A percentile compares a stretch with the other conserved stretches of the same genome.
These are phyloP conservation scores for Rheum nobile DNA, from an alignment of 148 eudicot genomes.

Conservation along the genomic window DNA sequence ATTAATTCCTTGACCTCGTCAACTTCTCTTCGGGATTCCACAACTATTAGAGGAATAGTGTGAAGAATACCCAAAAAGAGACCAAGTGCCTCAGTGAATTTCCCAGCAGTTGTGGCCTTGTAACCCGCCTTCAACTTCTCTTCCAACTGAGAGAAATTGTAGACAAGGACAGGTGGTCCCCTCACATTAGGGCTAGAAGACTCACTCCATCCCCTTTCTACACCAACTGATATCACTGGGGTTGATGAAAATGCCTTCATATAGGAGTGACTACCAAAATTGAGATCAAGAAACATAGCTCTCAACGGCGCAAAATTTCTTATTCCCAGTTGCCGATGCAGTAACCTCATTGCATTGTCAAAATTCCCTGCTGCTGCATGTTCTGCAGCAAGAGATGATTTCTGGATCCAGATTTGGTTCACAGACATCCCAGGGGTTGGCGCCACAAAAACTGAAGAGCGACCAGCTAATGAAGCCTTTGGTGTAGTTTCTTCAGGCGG, in stretches of 20 bases:
- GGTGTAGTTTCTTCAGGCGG: constrained; percentile 86
- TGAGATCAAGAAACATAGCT: constrained; percentile 65
- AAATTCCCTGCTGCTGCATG: constrained; percentile 94
- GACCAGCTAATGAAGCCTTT: constrained; percentile 37
- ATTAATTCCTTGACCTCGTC: constrained; percentile 90
- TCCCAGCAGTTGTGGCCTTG: constrained; percentile 64
- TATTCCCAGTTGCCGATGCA: constrained; percentile 81
- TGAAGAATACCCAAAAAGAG: constrained; percentile 55
- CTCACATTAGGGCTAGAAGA: constrained; percentile 74
- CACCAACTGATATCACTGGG: constrained; percentile 55
- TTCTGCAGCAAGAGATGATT: constrained; percentile 84
- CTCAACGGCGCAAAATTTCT: constrained; percentile 62
- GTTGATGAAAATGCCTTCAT: constrained; percentile 59
- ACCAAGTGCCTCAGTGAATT: constrained; percentile 64
- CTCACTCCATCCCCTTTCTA: constrained; percentile 89
- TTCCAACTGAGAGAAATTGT: constrained; percentile 64
- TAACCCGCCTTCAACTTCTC: constrained; percentile 73
- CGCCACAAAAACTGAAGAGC: constrained; percentile 41
- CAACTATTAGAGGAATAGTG: constrained; percentile 79
- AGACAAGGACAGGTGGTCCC: constrained; percentile 70
- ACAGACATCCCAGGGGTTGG: constrained; percentile 83
- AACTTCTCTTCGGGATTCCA: constrained; percentile 77
- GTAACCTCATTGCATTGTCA: constrained; percentile 83
- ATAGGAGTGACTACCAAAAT: constrained; percentile 66
- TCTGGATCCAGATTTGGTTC: constrained; percentile 85